phyloP scores from a whole-genome alignment of 768 basidiomycete species.

The Scleroderma bovista region DNA sequence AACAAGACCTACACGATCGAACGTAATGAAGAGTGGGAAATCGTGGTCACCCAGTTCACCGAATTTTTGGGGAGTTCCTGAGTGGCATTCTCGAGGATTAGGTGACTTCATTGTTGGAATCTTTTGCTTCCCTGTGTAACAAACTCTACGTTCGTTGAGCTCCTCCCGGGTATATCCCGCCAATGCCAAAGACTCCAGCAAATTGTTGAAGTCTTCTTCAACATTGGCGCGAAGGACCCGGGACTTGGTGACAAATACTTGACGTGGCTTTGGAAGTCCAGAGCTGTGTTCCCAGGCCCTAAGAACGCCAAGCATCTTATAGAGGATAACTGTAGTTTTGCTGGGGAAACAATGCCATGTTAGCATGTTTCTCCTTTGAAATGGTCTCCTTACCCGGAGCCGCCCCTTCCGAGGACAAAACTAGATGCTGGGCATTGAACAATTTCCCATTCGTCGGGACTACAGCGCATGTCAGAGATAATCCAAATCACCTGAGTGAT shows the following conservation, averaged over 20 bases:
- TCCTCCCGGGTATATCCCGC: conserved; percentile 34
- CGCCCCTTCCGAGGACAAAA: conserved; percentile 58
- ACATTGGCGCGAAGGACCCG: conserved; percentile 60
- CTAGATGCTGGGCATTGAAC: conserved; percentile 51
- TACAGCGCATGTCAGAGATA: conserved; percentile 3
- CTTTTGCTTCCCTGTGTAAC: conserved; percentile 8
- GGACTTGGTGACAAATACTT: conserved; percentile 72
- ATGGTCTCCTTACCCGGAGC: conserved; percentile 48
- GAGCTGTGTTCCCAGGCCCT: conserved; percentile 38
- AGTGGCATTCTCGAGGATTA: conserved; percentile 29
- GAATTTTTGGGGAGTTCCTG: conserved; percentile 36
- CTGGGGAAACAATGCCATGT: conserved; percentile 11
- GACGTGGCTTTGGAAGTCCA: conserved; percentile 46
- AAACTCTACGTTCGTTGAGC: conserved; percentile 25
- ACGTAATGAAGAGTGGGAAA: conserved; percentile 63
- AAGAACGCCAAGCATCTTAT: conserved; percentile 63
- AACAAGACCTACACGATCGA: conserved; percentile 42
- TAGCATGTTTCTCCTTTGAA: neutral
- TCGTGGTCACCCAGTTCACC: conserved; percentile 49
- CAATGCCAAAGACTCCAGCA: conserved; percentile 40
- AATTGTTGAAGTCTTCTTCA: conserved; percentile 53
- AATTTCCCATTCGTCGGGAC: conserved; percentile 44
- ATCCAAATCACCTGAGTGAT: neutral
- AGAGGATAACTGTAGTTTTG: conserved; percentile 67
- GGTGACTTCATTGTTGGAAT: conserved; percentile 23